Conservation (phyloP, 768 basidiomycete species). For the Suillus luteus region DNA sequence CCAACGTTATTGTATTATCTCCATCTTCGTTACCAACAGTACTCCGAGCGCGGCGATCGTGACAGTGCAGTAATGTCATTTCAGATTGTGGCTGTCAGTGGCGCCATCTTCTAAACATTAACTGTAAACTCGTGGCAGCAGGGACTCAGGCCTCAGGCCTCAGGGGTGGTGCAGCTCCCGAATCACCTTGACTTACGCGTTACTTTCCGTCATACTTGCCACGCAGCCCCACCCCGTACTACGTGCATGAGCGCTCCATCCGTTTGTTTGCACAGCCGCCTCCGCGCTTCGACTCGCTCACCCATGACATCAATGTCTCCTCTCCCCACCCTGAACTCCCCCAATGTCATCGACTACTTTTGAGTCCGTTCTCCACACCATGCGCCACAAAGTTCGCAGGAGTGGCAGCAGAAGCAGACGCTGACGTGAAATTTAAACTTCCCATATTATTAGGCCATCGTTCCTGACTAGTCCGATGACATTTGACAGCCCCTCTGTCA, state of each 20-base stretch:
- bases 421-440: background rate
- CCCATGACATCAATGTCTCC: background rate
- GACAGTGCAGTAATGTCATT: background rate
- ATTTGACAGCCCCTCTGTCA: background rate
- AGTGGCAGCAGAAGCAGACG: background rate
- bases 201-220: background rate
- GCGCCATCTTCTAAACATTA: background rate
- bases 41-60: background rate
- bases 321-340: background rate
- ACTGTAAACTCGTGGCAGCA: background rate
- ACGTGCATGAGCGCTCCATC: background rate
- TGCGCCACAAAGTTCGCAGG: background rate
- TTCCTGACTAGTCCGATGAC: slow-evolving; percentile 4
- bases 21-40: too few species aligned
- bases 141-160: background rate
- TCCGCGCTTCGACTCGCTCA: background rate
- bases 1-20: too few species aligned
- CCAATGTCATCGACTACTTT: background rate
- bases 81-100: background rate
- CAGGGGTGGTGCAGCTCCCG: background rate
- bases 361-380: background rate
- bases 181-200: background rate
- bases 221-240: background rate
- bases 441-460: background rate
- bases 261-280: background rate